These are phyloP conservation scores for Boletus semigastroideus DNA, from an alignment of 1,284 basidiomycete genomes.

Conservation along the genomic window DNA sequence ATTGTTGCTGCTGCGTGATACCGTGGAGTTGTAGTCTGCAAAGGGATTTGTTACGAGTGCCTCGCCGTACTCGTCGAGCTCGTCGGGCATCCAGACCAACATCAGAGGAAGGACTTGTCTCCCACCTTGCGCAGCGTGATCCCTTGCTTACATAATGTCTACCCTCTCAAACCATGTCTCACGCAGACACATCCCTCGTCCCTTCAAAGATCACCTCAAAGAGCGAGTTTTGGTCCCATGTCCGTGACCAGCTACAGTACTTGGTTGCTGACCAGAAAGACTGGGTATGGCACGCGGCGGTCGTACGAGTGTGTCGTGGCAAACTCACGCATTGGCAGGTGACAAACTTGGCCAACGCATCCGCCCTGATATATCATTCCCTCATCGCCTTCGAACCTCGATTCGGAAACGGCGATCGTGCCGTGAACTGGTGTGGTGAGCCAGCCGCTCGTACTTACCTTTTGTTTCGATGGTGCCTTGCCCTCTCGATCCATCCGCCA, in stretches of 20 bases:
- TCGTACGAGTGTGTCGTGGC: not conserved
- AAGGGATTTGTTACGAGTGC: slow-evolving; percentile 22
- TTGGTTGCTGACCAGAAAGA: slow-evolving; percentile 68
- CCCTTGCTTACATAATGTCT: slow-evolving; percentile 22
- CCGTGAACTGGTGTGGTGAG: slow-evolving; percentile 89
- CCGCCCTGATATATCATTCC: slow-evolving; percentile 77
- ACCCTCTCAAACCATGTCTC: slow-evolving; percentile 81
- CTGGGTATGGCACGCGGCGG: slow-evolving; percentile 67
- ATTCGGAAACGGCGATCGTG: slow-evolving; percentile 62
- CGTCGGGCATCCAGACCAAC: slow-evolving; percentile 24
- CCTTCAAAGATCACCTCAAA: slow-evolving; percentile 69
- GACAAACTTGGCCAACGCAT: slow-evolving; percentile 82
- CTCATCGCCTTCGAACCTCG: slow-evolving; percentile 63
- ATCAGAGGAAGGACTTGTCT: slow-evolving; percentile 10
- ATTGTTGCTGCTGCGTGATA: not conserved
- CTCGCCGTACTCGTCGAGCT: slow-evolving; percentile 20
- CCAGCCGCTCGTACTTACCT: slow-evolving; percentile 25
- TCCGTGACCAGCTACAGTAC: slow-evolving; percentile 58
- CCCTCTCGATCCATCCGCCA: not conserved
- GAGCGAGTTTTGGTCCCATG: slow-evolving; percentile 74
- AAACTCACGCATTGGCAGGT: slow-evolving; percentile 47
- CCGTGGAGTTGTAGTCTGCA: slow-evolving; percentile 7
- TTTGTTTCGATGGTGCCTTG: not conserved
- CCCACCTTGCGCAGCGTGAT: not conserved
- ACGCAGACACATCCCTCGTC: slow-evolving; percentile 78